Base-by-base conservation (phyloP, 192 early-diverging fungal genomes). In the Mycoemilia scoparia region DNA sequence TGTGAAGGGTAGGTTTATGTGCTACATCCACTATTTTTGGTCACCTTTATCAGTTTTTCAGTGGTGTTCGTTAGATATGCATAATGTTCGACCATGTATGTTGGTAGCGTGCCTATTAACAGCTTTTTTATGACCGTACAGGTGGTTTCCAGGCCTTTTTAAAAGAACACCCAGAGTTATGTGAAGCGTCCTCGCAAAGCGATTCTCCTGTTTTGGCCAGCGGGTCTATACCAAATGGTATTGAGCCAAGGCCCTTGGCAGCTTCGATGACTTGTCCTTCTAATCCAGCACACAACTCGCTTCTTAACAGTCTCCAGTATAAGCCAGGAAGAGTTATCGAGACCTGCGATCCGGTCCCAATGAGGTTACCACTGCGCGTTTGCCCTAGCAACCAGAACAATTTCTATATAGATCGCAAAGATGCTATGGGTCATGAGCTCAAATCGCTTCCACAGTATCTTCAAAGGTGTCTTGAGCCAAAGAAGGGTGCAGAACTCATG, bases 241-340 rank as follows among this genome's bases (percentile, higher is more conserved):
- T n/a, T n/a, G n/a, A n/a, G n/a, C n/a, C n/a, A n/a, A n/a, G n/a
- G n/a, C n/a, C n/a, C n/a, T n/a, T n/a, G 12, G 6, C 17, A n/a
- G 39, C 29, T 12, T 12, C 13, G 13, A 11, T 20, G 7, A 16
- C 30, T 11, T 32, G 14, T 10, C 52, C 38, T 10, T 36, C 47
- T 1, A 32, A 56, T 2, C 38, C 44, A 3, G 34, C 42, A 16
- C 45, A 63, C 22, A 49, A 63, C 34, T 46, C 54, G 16, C 46
- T 63, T 49, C 39, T 63, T 34, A 45, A 54, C 24, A 57, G 41
- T 8, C 42, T 63, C 54, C 54, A 54, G 5, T 49, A 63, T 35
- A 47, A 45, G 14, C 60, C 54, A 10, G 54, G 60, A 22, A 54
- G 60, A 18, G 43, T 36, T 9, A 45, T 51, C 12, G 46, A 63